phyloP scores from a whole-genome alignment of 495 filamentous ascomycete genomes.

The Lindgomyces ingoldianus region DNA sequence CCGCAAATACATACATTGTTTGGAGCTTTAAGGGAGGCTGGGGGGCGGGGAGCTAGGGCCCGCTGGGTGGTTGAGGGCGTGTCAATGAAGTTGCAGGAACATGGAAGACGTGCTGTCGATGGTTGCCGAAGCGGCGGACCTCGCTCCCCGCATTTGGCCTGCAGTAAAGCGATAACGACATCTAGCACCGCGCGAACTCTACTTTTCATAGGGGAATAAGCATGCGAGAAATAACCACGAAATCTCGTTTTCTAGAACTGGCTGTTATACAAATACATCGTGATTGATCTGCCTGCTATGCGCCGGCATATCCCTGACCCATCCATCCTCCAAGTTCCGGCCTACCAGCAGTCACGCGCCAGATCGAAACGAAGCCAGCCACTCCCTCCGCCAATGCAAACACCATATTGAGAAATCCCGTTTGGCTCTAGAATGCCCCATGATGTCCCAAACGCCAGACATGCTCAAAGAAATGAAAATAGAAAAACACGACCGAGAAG shows the following conservation, averaged over 20 bases:
- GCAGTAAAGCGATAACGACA: constrained; percentile 20
- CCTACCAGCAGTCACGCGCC: constrained; percentile 9
- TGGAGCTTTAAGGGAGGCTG: background rate
- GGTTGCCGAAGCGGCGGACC: constrained; percentile 1
- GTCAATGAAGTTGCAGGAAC: constrained; percentile 5
- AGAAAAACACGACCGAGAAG: background rate
- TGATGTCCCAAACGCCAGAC: constrained; percentile 18
- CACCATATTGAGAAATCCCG: background rate
- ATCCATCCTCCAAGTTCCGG: background rate
- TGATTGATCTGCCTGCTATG: background rate
- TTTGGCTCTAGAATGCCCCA: constrained; percentile 5
- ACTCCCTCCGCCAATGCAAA: constrained; percentile 4
- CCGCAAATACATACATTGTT: constrained; percentile 31
- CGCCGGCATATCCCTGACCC: background rate
- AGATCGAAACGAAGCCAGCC: background rate
- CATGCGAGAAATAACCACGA: background rate
- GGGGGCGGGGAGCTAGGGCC: background rate
- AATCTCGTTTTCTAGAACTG: background rate
- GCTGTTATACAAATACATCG: background rate
- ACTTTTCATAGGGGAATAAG: background rate
- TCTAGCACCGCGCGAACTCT: background rate
- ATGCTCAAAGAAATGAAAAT: constrained; percentile 12
- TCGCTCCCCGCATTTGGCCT: constrained; percentile 22
- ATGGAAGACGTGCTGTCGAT: constrained; percentile 30
- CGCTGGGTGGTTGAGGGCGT: background rate